Conservation (phyloP, 176 grass and related monocot species). For the Melocanna baccifera region DNA sequence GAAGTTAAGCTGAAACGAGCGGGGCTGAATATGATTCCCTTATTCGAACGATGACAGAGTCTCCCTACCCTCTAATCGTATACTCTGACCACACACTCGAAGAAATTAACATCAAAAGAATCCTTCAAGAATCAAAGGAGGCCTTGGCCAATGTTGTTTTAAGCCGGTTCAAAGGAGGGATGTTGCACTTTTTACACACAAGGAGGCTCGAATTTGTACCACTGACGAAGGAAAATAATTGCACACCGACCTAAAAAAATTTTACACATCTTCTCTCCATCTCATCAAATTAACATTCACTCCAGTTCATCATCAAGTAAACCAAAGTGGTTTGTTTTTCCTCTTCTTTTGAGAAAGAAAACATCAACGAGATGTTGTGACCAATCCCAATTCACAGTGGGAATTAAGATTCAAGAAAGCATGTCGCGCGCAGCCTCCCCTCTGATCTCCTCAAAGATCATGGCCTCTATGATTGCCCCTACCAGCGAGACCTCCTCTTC, state of each 20-base stretch:
- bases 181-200: not conserved
- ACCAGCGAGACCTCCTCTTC: conserved; percentile 33
- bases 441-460: conserved; percentile 82
- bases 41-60: too few relatives aligned
- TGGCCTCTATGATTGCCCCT: conserved; percentile 51
- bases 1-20: too few relatives aligned
- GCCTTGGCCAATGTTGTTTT: too few relatives aligned
- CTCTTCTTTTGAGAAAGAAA: not conserved
- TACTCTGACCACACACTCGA: too few relatives aligned
- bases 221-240: too few relatives aligned
- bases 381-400: conserved; percentile 23
- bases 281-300: not conserved
- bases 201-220: too few relatives aligned
- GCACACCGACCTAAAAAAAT: not conserved
- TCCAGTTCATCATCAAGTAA: not conserved
- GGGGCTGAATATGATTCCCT: too few relatives aligned
- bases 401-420: conserved; percentile 15
- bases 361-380: not conserved
- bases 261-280: not conserved
- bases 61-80: too few relatives aligned
- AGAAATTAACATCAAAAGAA: too few relatives aligned
- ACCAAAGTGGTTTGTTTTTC: not conserved
- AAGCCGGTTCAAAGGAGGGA: too few relatives aligned
- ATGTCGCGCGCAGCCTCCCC: conserved; percentile 57
- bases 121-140: too few relatives aligned